Evolutionary conservation across 345 rosid species (phyloP), one percentile per base, ranked within the genome.

Genomic region (Eucalyptus urophylla): DNA sequence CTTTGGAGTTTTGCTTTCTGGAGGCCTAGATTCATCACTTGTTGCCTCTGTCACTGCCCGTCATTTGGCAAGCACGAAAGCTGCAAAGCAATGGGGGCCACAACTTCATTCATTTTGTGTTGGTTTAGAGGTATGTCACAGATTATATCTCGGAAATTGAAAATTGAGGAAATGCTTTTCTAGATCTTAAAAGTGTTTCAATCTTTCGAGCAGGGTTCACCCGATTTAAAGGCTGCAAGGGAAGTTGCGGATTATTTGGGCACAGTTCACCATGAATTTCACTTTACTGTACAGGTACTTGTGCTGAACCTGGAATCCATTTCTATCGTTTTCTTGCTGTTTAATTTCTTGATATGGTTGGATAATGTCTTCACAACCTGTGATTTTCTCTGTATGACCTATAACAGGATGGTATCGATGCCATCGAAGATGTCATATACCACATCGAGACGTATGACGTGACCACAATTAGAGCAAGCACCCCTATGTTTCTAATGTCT

Each of bases 161-260:
- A 76, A 21, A 22, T 76, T 76, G 47, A 76, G 83, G 45, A 76
- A 21, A 76, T 76, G 45, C 47, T 21, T 76, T 40, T 6, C 83
- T 76, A 76, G 47, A 76, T 76, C 27, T 76, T 21, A 40, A 21
- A 37, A 76, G 45, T 31, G 81, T 80, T 53, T 90, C 49, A 22
- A 24, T 87, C 49, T 86, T 13, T 69, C 25, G 54, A 65, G 47
- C 95, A 97, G 99, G 95, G 95, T 43, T 97, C 98, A 7, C 99
- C 99, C 14, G 99, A 97, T 92, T 87, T 97, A 94, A 95, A 95
- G 93, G 97, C 97, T 17, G 98, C 95, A 1, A 95, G 88, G 90
- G 98, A 97, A 91, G 99, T 97, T 88, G 99, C 99, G 3, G 96
- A 96, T 31, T 97, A 95, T 92, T 89, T 97, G 87, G 98, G 98